A percentile compares a stretch with the other conserved stretches of the same genome.
These are phyloP conservation scores for Cordyceps farinosa DNA, from an alignment of 2,329 filamentous ascomycete species.

Conservation along the genomic window DNA sequence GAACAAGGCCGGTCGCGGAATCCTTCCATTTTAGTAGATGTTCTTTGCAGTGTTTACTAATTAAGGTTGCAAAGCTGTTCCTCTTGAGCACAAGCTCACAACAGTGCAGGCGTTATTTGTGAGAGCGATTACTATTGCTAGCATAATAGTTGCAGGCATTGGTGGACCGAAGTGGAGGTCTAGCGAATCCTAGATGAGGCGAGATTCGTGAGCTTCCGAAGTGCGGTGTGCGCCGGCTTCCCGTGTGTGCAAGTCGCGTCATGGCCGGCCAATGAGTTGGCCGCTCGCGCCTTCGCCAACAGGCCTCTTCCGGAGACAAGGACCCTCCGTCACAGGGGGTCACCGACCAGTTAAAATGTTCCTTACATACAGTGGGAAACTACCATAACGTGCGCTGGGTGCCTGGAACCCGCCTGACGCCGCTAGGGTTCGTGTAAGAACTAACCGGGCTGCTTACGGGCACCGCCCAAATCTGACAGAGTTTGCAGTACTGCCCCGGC, in stretches of 20 bases:
- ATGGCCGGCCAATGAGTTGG: neutral
- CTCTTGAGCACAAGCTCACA: neutral
- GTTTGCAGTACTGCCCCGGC: neutral
- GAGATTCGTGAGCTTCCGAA: slow-evolving; percentile 6
- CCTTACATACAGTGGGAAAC: neutral
- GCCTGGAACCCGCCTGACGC: slow-evolving; percentile 9
- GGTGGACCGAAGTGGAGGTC: slow-evolving; percentile 10
- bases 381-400: neutral
- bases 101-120: no score
- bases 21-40: neutral
- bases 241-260: neutral
- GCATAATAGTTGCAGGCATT: slow-evolving; percentile 3
- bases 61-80: neutral
- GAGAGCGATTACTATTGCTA: slow-evolving; percentile 4
- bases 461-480: slow-evolving; percentile 14
- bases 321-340: neutral
- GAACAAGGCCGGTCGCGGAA: neutral
- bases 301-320: neutral
- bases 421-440: slow-evolving; percentile 10
- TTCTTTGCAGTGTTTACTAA: neutral
- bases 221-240: slow-evolving; percentile 15
- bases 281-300: neutral
- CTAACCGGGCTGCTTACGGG: slow-evolving; percentile 12
- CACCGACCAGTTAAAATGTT: neutral
- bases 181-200: no score